Base-by-base conservation (phyloP, 176 grass and related monocot species). In the Echinochloa phyllopogon region DNA sequence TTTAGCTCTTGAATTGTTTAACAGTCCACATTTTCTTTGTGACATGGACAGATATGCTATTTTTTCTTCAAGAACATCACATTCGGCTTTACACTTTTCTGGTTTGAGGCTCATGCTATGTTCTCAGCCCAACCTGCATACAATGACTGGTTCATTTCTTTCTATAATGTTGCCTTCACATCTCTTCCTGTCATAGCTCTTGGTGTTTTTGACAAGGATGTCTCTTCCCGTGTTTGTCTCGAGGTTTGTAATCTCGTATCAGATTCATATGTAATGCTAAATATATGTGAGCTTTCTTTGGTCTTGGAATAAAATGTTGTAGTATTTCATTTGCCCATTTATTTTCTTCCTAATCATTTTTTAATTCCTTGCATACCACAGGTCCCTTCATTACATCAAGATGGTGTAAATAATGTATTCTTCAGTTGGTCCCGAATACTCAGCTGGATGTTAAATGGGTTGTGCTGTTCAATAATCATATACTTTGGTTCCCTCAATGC, bases 31-130 rank as follows among this genome's bases (percentile, higher is more conserved):
- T 75, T 84, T 21, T 48, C 6, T 83, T 92, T 80, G 25, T 85
- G 68, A 49, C 49, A 57, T 86, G 66, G 68, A 72, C 91, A 98
- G 95, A 90, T 98, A 84, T 98, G 95, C 85, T 98, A 98, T 78
- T 93, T 98, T 86, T 98, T 98, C 82, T 95, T 95, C 89, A 95
- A 98, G 90, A 98, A 98, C 68, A 83, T 98, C 27, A 88, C 92
- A 75, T 95, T 98, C 44, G 92, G 95, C 60, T 63, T 93, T n/a
- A 98, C 95, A 4, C 74, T 98, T 29, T 98, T 98, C 79, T 89
- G 94, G 74, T 98, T 90, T 63, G 95, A 98, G 78, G 95, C 91
- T 29, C 86, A 98, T 91, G 83, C 95, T 77, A 91, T 92, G 78
- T 98, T 93, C 91, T 98, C 95, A 23, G 95, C 88, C 45, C 89